These are phyloP conservation scores for Hypoxylon fuscum DNA, from an alignment of 495 filamentous ascomycete species.

Conservation along the genomic window DNA sequence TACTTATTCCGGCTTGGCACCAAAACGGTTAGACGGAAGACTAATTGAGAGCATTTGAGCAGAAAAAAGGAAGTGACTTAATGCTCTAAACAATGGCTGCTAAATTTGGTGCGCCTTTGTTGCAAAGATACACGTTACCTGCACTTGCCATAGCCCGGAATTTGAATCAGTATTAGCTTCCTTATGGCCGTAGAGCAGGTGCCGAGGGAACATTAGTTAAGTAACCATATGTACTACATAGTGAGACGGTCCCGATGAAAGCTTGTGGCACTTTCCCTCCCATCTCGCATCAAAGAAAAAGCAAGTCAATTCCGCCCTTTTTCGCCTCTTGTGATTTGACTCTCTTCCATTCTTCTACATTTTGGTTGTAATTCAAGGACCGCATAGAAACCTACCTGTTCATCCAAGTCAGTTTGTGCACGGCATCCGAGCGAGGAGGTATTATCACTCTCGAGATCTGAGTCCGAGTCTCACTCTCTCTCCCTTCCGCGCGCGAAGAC, in stretches of 20 bases:
- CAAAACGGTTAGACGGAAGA: slow-evolving; percentile 16
- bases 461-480: slow-evolving; percentile 5
- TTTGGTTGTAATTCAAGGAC: not conserved
- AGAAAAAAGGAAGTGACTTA: slow-evolving; percentile 2
- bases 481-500: not conserved
- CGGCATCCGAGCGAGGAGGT: not conserved
- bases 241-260: slow-evolving; percentile 8
- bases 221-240: slow-evolving; percentile 15
- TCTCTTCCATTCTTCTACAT: slow-evolving; percentile 11
- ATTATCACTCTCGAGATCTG: slow-evolving; percentile 1
- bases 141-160: not conserved
- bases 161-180: not conserved
- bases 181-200: slow-evolving; percentile 19
- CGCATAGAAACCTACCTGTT: not conserved
- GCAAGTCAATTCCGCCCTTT: slow-evolving; percentile 9
- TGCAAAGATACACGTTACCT: not conserved
- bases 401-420: not conserved
- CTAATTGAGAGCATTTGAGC: slow-evolving; percentile 22
- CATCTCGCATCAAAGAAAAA: slow-evolving; percentile 24
- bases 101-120: slow-evolving; percentile 12
- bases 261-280: slow-evolving; percentile 2
- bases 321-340: not conserved
- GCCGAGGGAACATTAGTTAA: slow-evolving; percentile 13
- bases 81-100: slow-evolving; percentile 11
- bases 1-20: slow-evolving; percentile 41